phyloP scores from a whole-genome alignment of 805 yeast genomes.

The Yamadazyma laniorum region DNA sequence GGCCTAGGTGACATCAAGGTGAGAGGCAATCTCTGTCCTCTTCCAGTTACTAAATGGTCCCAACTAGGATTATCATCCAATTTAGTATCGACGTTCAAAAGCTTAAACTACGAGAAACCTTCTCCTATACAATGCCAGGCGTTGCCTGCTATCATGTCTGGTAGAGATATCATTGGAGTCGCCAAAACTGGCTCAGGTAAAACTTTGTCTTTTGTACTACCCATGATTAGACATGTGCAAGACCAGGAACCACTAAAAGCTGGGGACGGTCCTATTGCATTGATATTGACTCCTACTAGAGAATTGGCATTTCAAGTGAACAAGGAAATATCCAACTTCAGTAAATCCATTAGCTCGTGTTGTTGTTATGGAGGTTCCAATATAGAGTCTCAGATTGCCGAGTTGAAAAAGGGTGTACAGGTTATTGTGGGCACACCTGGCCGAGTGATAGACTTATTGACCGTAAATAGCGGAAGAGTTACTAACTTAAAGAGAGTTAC shows the following conservation, averaged over 20 bases:
- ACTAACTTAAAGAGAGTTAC: constrained; percentile 67
- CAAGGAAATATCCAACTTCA: constrained; percentile 61
- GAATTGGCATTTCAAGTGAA: constrained; percentile 85
- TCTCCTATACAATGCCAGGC: constrained; percentile 92
- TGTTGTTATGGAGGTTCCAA: constrained; percentile 93
- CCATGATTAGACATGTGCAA: constrained; percentile 78
- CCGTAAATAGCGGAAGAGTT: constrained; percentile 79
- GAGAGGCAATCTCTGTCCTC: constrained; percentile 54
- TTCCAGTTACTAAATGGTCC: constrained; percentile 75
- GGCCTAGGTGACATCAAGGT: constrained; percentile 64
- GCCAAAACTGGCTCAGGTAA: constrained; percentile 98
- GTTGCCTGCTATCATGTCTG: constrained; percentile 85
- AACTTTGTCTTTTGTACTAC: constrained; percentile 82
- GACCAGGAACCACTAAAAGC: constrained; percentile 57
- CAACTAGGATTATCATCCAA: constrained; percentile 74
- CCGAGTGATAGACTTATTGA: constrained; percentile 80
- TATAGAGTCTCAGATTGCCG: constrained; percentile 77
- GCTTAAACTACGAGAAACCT: constrained; percentile 57
- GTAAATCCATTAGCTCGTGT: constrained; percentile 52
- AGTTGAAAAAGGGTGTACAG: constrained; percentile 72
- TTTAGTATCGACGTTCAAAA: constrained; percentile 51
- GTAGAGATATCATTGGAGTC: constrained; percentile 86
- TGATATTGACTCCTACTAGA: constrained; percentile 87
- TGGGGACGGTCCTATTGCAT: constrained; percentile 71
- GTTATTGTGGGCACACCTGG: constrained; percentile 95